These are phyloP conservation scores for Ballota nigra DNA, from an alignment of 257 asterid genomes.

Conservation along the genomic window DNA sequence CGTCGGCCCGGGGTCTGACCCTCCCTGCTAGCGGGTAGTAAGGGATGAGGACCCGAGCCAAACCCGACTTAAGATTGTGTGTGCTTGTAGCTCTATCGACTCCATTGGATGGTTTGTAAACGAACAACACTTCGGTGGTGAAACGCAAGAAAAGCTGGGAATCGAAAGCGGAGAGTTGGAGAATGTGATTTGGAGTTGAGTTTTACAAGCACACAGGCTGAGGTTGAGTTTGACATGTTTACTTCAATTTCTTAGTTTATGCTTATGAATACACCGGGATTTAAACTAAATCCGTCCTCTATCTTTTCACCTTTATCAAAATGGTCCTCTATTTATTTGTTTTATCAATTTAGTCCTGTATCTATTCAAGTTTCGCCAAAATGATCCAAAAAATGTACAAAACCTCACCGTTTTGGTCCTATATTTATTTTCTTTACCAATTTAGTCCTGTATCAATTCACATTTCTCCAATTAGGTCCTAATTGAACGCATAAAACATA, in stretches of 20 bases:
- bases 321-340: no score
- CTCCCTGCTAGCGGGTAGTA: slow-evolving; percentile 73
- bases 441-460: no score
- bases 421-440: no score
- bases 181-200: slow-evolving; percentile 56
- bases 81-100: slow-evolving; percentile 23
- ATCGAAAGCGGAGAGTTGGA: slow-evolving; percentile 64
- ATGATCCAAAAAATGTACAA: no score
- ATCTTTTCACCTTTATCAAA: no score
- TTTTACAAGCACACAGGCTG: slow-evolving; percentile 37
- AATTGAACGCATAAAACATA: no score
- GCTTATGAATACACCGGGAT: no score
- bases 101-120: slow-evolving; percentile 36
- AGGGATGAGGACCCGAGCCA: slow-evolving; percentile 50
- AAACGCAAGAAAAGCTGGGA: slow-evolving; percentile 69
- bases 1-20: slow-evolving; percentile 46
- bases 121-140: slow-evolving; percentile 48
- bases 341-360: no score
- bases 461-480: no score
- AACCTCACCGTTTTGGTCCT: no score
- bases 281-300: no score
- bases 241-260: not conserved
- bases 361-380: no score
- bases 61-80: slow-evolving; percentile 39
- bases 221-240: slow-evolving; percentile 29